A percentile compares a stretch with the other conserved stretches of the same genome.
phyloP scores from a whole-genome alignment of 345 rosid genomes.

The Pseudoturritis turrita region DNA sequence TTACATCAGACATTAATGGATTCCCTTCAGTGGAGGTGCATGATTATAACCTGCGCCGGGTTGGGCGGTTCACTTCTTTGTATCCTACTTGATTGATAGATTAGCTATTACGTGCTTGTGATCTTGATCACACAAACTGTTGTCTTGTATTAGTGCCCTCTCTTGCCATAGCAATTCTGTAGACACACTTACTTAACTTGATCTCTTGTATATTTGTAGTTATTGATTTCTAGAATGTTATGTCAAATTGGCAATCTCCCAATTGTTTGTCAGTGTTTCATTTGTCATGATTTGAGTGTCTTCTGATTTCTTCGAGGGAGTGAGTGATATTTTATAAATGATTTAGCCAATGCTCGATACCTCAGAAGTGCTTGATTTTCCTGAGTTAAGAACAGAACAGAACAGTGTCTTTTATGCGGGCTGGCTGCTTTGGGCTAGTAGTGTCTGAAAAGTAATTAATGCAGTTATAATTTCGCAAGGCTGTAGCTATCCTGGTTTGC shows the following conservation, averaged over 20 bases:
- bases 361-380: slow-evolving; percentile 16
- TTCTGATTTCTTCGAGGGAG: background rate
- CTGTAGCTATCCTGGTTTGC: slow-evolving; percentile 17
- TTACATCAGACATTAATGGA: slow-evolving; percentile 48
- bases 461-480: slow-evolving; percentile 17
- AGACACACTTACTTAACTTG: background rate
- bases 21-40: slow-evolving; percentile 45
- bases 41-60: slow-evolving; percentile 41
- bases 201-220: background rate
- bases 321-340: background rate
- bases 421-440: slow-evolving; percentile 7
- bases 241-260: background rate
- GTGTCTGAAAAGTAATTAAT: slow-evolving; percentile 8
- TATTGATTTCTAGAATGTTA: background rate
- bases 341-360: background rate
- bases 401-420: slow-evolving; percentile 1
- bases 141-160: background rate
- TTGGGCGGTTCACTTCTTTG: slow-evolving; percentile 43
- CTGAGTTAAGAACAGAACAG: slow-evolving; percentile 22
- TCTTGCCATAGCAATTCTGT: background rate
- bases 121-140: background rate
- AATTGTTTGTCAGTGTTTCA: background rate
- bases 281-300: background rate
- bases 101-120: slow-evolving; percentile 5
- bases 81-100: slow-evolving; percentile 45